Evolutionary conservation across 495 filamentous ascomycete genomes (phyloP), one percentile per base, ranked within the genome.

Genomic region (Astrocystis sublimbata): DNA sequence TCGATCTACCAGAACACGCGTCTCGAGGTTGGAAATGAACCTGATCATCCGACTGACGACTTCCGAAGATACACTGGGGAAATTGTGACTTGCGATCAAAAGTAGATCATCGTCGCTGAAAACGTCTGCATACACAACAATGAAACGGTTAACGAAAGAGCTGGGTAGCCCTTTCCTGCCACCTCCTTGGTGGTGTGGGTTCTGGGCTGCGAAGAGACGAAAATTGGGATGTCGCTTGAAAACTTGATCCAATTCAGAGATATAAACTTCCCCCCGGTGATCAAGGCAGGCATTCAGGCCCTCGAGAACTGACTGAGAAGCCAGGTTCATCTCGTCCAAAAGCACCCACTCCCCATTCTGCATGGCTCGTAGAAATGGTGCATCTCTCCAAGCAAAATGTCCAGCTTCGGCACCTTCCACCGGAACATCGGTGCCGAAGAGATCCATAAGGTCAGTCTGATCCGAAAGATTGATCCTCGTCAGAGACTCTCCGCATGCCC

Each of bases 291-390:
- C 93, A 67, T 99, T 99, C 17, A 99, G 80, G 63, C 96, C 96
- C 74, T 99, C 96, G 2, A 99, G 86, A 24, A 99, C 92, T 6
- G 93, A 96, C 71, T 98, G 96, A 0, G 96, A 98, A 3, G 96
- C 96, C 52, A 99, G 71, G 67, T 99, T 99, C 96, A 99, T 97
- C 79, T 99, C 96, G 73, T 99, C 96, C 1, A 99, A 79, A 8
- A 99, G 77, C 7, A 98, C 93, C 96, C 96, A 99, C 64, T 93
- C 86, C 12, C 96, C 96, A 46, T 85, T 87, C 71, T 96, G 93
- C 93, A 99, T 98, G 8, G 96, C 96, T 71, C 88, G 88, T 35
- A 99, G 77, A 70, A 98, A 99, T 1, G 96, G 92, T 13, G 92
- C 96, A 74, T 98, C 93, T 61, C 92, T 85, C 96, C 96, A 99